Base-by-base conservation (phyloP, 2,329 filamentous ascomycete species). In the Penicillium psychrosexuale region DNA sequence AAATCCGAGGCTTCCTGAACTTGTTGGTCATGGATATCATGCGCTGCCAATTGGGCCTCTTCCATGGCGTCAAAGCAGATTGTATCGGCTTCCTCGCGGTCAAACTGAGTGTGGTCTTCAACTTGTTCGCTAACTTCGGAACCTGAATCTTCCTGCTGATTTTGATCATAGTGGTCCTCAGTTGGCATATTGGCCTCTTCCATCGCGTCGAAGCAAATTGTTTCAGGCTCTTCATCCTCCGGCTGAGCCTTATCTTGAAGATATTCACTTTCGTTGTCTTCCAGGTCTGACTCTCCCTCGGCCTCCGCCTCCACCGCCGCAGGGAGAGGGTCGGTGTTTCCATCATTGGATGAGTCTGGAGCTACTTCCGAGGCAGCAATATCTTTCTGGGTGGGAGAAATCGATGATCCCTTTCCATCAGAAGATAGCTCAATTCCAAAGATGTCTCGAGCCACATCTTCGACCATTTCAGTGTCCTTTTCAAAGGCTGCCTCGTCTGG, bases 371-470 rank as follows among this genome's bases (percentile, higher is more conserved):
- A 22, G 9, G 39, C 47, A 8, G 15, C 6, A 17, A 51, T 37
- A 42, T 54, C 24, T 34, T 53, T 27, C 3, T 53, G 38, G 2
- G n/a, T 33, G 3, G 56, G 57, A 12, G 58, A 59, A n/a, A 24
- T 15, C 17, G 51, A 59, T 11, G 48, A 40, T 13, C 37, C 24
- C 36, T 40, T 57, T 34, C 38, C 28, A 24, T 58, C 51, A 34
- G 55, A 63, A 13, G 55, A 54, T 8, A 64, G 34, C 45, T 64
- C 61, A 27, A 64, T 64, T 8, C 57, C 61, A 30, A 65, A 65
- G 24, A 63, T 57, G 34, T 62, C 60, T 38, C 59, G 56, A 27
- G 64, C 62, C 5, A 56, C 61, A 40, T 66, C 63, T 8, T 63
- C 61, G 1, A 66, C 61, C 53, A 62, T 58, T 27, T 64, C 56